Percentiles rank a stretch among this genome's conserved stretches.
These are phyloP conservation scores for Tuber calosporum DNA, from an alignment of 495 filamentous ascomycete species.

Conservation along the genomic window DNA sequence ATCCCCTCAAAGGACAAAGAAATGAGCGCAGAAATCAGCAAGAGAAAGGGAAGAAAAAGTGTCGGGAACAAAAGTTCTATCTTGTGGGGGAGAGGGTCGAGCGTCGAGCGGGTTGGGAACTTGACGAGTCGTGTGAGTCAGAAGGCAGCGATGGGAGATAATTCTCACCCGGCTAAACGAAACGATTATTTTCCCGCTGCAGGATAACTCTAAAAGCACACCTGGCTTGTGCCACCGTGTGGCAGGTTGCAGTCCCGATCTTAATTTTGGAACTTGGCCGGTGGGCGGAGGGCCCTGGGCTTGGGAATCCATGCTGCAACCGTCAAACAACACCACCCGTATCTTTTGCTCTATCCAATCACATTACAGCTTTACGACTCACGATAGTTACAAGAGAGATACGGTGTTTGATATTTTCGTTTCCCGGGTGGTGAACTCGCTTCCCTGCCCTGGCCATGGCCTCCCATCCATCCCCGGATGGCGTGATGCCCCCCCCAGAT, in stretches of 20 bases:
- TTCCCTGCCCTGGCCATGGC: too few species aligned
- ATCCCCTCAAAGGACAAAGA: background rate
- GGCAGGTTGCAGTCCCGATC: background rate
- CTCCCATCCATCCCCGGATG: too few species aligned
- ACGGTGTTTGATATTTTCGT: too few species aligned
- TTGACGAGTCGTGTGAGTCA: background rate
- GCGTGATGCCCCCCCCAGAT: too few species aligned
- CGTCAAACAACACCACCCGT: too few species aligned
- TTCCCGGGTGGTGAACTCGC: too few species aligned
- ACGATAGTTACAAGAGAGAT: too few species aligned
- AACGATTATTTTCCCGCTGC: background rate
- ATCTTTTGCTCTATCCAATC: too few species aligned
- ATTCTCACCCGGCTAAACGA: background rate
- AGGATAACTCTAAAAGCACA: constrained; percentile 2
- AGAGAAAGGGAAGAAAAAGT: background rate
- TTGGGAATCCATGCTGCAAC: background rate
- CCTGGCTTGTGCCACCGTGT: background rate
- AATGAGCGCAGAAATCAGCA: background rate
- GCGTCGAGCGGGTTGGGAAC: background rate
- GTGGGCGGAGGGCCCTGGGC: background rate
- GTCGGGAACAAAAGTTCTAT: background rate
- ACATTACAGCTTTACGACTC: too few species aligned
- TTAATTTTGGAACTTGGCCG: background rate
- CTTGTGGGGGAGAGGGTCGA: background rate
- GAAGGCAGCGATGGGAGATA: background rate